Evolutionary conservation across 352 stramenopile genomes (phyloP), one percentile per base, ranked within the genome.

Genomic region (Phytophthora tentaculata): DNA sequence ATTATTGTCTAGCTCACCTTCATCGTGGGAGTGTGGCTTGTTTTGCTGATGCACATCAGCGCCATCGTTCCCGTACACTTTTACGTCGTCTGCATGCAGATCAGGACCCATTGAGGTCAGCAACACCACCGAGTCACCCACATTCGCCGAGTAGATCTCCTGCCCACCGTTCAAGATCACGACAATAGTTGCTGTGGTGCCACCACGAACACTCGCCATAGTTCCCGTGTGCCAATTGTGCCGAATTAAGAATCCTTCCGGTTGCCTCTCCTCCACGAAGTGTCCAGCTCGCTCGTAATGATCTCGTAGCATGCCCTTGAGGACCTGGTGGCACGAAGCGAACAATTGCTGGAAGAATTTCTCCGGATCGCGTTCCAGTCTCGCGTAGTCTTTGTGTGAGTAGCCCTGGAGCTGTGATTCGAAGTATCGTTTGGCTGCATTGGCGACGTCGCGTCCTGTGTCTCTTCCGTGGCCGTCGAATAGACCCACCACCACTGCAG

Each of bases 391-490:
- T 7, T 75, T 59, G 0, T 67, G 20, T 16, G 69, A 81, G 44
- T 79, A 84, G 9, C 76, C 58, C 14, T 78, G 56, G 53, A 97
- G 89, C 47, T 91, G 76, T 23, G 76, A 66, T 56, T 89, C 73
- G 37, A 96, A 89, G 67, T 81, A 94, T 49, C 71, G 56, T 44
- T 77, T 80, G 54, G 88, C 86, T 10, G 85, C 76, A 44, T 80
- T 54, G 12, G 89, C 86, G 2, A 90, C 90, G 26, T 92, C 75
- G 3, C 81, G 75, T 3, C 91, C 91, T 1, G 86, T 80, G 47
- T 95, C 89, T 54, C 81, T 77, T 22, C 91, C 91, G 65, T 97
- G 91, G 32, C 90, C 90, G 65, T 97, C 90, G 67, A 97, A 96
- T 14, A 97, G 73, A 9, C 85, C 85, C 24, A 96, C 28, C 22